phyloP scores from a whole-genome alignment of 192 early-diverging fungal genomes.

The Allomyces macrogynus region DNA sequence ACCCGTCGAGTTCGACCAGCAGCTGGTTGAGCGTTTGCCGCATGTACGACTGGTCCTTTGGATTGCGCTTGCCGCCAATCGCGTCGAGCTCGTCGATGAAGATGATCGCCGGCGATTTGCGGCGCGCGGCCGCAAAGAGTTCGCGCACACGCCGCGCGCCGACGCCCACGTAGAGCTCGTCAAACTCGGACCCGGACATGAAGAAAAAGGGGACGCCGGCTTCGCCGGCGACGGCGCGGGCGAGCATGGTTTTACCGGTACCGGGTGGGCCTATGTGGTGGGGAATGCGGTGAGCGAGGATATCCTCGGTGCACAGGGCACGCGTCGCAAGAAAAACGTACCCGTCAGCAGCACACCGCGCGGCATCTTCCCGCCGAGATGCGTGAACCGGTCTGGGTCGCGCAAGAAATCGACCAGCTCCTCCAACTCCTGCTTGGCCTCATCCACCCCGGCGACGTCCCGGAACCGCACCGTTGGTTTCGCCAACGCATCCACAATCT shows the following conservation, averaged over 20 bases:
- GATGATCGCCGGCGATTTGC: slow-evolving; percentile 65
- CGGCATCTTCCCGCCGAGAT: slow-evolving; percentile 83
- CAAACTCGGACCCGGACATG: slow-evolving; percentile 96
- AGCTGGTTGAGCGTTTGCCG: slow-evolving; percentile 97
- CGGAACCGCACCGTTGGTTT: slow-evolving; percentile 57
- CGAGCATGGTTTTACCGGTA: slow-evolving; percentile 93
- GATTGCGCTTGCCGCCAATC: slow-evolving; percentile 79
- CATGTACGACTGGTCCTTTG: slow-evolving; percentile 89
- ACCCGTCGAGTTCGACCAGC: slow-evolving; percentile 97
- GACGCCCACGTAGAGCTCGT: slow-evolving; percentile 44
- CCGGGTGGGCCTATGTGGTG: slow-evolving; percentile 52
- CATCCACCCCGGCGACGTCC: slow-evolving; percentile 93
- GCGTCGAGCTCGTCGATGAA: slow-evolving; percentile 99
- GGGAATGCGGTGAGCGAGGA: too few relatives aligned
- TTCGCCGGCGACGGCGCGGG: slow-evolving; percentile 91
- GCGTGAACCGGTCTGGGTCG: slow-evolving; percentile 74
- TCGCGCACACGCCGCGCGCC: slow-evolving; percentile 52
- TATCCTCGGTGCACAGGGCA: too few relatives aligned
- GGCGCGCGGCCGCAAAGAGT: slow-evolving; percentile 57
- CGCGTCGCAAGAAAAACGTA: too few relatives aligned
- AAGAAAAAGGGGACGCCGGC: slow-evolving; percentile 97
- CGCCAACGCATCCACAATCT: slow-evolving; percentile 20
- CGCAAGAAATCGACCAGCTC: slow-evolving; percentile 92
- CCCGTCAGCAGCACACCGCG: slow-evolving; percentile 71
- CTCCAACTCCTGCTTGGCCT: slow-evolving; percentile 91